These are phyloP conservation scores for Arthrobotrys conoides DNA, from an alignment of 2,329 filamentous ascomycete genomes.

Conservation along the genomic window DNA sequence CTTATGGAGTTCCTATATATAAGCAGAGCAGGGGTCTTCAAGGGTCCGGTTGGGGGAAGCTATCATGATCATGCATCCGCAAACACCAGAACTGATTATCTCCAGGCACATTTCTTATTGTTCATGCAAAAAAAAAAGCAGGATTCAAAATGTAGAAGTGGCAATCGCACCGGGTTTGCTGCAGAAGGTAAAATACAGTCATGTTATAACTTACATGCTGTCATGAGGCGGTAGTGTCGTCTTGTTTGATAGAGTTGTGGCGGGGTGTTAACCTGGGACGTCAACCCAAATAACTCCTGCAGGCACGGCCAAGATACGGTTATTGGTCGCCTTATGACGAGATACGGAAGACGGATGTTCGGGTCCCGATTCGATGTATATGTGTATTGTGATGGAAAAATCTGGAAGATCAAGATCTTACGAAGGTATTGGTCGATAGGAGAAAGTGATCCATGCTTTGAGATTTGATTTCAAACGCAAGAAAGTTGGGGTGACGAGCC, in stretches of 20 bases:
- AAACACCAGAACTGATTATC: not conserved
- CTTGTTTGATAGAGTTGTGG: not conserved
- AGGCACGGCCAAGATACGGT: not conserved
- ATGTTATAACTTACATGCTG: constrained; percentile 2
- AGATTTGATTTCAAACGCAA: constrained; percentile 9
- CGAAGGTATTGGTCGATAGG: constrained; percentile 4
- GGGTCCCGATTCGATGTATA: constrained; percentile 1
- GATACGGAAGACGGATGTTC: not conserved
- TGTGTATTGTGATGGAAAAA: not conserved
- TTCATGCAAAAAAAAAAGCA: not conserved
- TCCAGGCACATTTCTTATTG: too few relatives aligned
- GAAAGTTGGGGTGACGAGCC: constrained; percentile 25
- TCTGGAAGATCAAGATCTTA: constrained; percentile 21
- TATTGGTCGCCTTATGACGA: constrained; percentile 16
- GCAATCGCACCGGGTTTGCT: constrained; percentile 5
- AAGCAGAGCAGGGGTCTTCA: not conserved
- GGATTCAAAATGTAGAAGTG: too few relatives aligned
- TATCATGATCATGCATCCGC: not conserved
- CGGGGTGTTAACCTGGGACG: not conserved
- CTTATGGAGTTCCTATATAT: not conserved
- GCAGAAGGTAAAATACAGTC: too few relatives aligned
- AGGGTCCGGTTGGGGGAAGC: not conserved
- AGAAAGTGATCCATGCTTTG: constrained; percentile 19
- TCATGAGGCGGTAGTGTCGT: not conserved
- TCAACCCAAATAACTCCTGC: not conserved